Evolutionary conservation across 75 land plant species (phyloP).

Genomic region (Pinus tabuliformis): DNA sequence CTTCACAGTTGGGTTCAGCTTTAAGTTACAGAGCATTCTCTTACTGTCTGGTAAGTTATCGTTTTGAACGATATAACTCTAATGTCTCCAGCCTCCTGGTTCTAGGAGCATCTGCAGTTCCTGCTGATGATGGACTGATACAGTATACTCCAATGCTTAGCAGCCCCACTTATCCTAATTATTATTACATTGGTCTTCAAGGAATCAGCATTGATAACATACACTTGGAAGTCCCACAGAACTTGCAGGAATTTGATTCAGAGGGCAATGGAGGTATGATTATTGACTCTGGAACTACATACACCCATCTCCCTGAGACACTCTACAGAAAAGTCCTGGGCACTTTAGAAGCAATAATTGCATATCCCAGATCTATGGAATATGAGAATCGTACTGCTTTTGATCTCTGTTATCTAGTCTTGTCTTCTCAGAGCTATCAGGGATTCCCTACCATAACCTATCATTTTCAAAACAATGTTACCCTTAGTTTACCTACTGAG

Average conservation of each 20-base stretch:
- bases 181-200: constrained; percentile 63
- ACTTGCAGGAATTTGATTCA: constrained; percentile 28
- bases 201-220: constrained; percentile 49
- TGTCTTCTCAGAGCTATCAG: constrained; percentile 2
- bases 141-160: constrained; percentile 62
- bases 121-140: background rate
- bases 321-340: constrained; percentile 24
- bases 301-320: constrained; percentile 54
- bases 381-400: constrained; percentile 40
- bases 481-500: background rate
- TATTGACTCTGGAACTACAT: constrained; percentile 83
- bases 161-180: constrained; percentile 46
- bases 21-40: constrained; percentile 45
- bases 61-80: constrained; percentile 2
- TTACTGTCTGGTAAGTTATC: constrained; percentile 55
- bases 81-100: constrained; percentile 5
- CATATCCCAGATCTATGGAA: constrained; percentile 25
- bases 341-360: constrained; percentile 23
- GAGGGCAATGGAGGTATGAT: constrained; percentile 72
- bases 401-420: constrained; percentile 42
- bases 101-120: constrained; percentile 7
- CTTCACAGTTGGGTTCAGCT: constrained; percentile 45
- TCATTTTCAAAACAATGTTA: constrained; percentile 4
- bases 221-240: constrained; percentile 29
- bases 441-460: constrained; percentile 4